Conservation (phyloP, 2,329 filamentous ascomycete species). For the Xylariaceae sp. region DNA sequence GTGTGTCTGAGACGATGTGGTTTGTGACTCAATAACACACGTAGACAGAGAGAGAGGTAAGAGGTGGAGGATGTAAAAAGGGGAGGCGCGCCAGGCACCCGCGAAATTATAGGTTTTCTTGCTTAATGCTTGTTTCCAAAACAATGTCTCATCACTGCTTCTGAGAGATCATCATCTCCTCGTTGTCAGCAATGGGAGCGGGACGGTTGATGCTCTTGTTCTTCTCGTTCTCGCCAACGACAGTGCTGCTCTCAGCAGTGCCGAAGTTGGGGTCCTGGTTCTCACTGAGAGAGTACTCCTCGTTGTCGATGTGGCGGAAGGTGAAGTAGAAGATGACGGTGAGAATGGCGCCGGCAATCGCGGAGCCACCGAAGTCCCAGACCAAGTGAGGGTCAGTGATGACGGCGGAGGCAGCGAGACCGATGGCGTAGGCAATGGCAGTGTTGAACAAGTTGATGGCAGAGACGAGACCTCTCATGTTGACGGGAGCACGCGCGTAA, state of each 20-base stretch:
- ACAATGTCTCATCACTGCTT: slow-evolving; percentile 27
- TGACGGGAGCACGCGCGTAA: slow-evolving; percentile 45
- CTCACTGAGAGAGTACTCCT: slow-evolving; percentile 40
- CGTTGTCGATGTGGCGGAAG: slow-evolving; percentile 43
- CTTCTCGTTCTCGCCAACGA: slow-evolving; percentile 41
- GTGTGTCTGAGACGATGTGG: too few relatives aligned
- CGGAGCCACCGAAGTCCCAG: slow-evolving; percentile 46
- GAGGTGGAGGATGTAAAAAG: not conserved
- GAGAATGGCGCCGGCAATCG: slow-evolving; percentile 41
- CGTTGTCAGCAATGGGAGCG: slow-evolving; percentile 32
- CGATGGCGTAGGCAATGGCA: slow-evolving; percentile 42
- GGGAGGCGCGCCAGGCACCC: too few relatives aligned
- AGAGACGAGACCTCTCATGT: slow-evolving; percentile 48
- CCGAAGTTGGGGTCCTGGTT: slow-evolving; percentile 36
- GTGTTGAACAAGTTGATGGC: slow-evolving; percentile 45
- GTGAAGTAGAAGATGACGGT: slow-evolving; percentile 43
- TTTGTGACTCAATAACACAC: not conserved
- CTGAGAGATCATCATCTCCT: slow-evolving; percentile 34
- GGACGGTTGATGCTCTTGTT: slow-evolving; percentile 30
- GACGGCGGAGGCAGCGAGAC: slow-evolving; percentile 41
- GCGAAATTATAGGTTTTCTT: too few relatives aligned
- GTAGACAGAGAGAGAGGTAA: not conserved
- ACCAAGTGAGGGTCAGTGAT: slow-evolving; percentile 46
- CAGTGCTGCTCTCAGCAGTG: slow-evolving; percentile 30
- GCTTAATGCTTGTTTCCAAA: not conserved